Evolutionary conservation across 2,329 filamentous ascomycete species (phyloP), one percentile per base, ranked within the genome.

Genomic region (Scytalidium lignicola): DNA sequence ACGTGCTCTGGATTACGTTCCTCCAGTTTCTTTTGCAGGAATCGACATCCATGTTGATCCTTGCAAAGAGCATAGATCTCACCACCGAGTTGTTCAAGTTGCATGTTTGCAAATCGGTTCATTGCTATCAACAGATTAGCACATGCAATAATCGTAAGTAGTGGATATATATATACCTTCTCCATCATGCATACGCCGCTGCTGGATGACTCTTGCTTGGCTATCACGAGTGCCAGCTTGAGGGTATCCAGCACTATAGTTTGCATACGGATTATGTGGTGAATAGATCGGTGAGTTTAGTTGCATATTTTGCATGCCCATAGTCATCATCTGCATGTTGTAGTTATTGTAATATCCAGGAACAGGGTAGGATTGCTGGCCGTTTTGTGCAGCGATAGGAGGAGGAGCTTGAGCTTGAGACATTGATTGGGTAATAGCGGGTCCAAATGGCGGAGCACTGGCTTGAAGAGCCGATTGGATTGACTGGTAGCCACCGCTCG

Each of bases 1-100:
- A 96, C 80, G 62, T 95, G 82, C 22, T 92, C 86, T 4, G 86
- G 79, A 58, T 86, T 84, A 59, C 86, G 86, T 64, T 95, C 92
- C 71, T 99, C 93, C 4, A 99, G 78, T 74, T 97, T 96, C 76
- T 95, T 93, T 73, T 99, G 93, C 49, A 99, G 74, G 67, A 93
- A 99, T 51, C 93, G 88, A 64, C 93, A 99, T 51, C 93, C 93
- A 68, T 99, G 91, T 71, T 99, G 93, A 63, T 99, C 93, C 71
- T 96, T 97, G 79, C 92, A 97, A 29, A 96, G 75, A 45, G 83
- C 79, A 67, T 96, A 95, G 61, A 99, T 89, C 61, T 90, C 86
- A 44, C 90, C 89, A 29, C 79, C 77, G 61, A 93, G 85, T 28
- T 85, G 80, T 65, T 96, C 89, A 19, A 97, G 75, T 13, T 88